phyloP scores from a whole-genome alignment of 2,329 filamentous ascomycete species.

The Annulohypoxylon truncatum region DNA sequence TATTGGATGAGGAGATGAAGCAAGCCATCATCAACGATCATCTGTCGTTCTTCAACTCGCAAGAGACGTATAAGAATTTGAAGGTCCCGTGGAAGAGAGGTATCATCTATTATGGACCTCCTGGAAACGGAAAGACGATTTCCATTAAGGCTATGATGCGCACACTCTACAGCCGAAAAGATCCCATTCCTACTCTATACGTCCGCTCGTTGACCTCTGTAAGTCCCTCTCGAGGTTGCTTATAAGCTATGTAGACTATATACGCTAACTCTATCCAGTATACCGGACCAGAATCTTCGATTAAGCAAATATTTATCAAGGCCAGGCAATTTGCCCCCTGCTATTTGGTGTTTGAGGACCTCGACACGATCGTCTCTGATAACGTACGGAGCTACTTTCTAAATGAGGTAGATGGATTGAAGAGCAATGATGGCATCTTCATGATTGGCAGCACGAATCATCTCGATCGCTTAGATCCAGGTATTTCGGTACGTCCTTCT shows the following conservation, averaged over 20 bases:
- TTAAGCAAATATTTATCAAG: conserved; percentile 66
- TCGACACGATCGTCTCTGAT: conserved; percentile 74
- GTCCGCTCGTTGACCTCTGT: conserved; percentile 63
- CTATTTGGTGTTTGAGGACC: conserved; percentile 77
- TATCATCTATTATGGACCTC: conserved; percentile 74
- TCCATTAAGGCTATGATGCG: conserved; percentile 78
- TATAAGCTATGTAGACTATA: not conserved
- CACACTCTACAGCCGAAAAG: conserved; percentile 64
- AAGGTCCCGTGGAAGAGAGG: conserved; percentile 78
- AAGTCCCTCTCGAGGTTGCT: conserved; percentile 30
- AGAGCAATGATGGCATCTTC: conserved; percentile 76
- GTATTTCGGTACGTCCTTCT: conserved; percentile 61
- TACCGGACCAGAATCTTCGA: conserved; percentile 66
- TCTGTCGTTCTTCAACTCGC: conserved; percentile 70
- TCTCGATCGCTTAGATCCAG: conserved; percentile 74
- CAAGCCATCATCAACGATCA: conserved; percentile 72
- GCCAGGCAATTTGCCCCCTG: conserved; percentile 74
- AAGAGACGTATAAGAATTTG: conserved; percentile 68
- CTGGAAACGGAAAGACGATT: conserved; percentile 75
- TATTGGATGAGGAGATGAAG: conserved; percentile 74
- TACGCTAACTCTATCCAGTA: conserved; percentile 54
- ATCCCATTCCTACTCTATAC: conserved; percentile 69
- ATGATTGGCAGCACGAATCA: conserved; percentile 76
- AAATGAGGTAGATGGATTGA: conserved; percentile 78
- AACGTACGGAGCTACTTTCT: conserved; percentile 74